Percentiles rank a stretch among this genome's conserved stretches.
Evolutionary conservation across 345 rosid species (phyloP).

Genomic region (Fremontodendron californicum): DNA sequence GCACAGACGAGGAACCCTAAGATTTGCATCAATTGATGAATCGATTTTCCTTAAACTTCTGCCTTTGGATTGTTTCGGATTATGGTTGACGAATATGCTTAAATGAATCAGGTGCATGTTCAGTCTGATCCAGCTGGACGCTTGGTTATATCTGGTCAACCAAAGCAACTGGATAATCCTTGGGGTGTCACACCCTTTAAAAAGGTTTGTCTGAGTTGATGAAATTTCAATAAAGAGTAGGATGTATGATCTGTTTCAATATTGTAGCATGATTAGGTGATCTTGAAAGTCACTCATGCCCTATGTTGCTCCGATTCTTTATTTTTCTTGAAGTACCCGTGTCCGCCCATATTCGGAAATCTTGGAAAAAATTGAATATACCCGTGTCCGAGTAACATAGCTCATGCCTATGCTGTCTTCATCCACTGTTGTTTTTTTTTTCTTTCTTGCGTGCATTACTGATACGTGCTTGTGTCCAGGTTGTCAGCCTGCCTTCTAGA

Average conservation of each 20-base stretch:
- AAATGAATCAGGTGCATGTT: slow-evolving; percentile 53
- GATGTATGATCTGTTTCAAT: background rate
- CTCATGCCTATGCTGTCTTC: background rate
- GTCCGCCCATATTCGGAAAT: no score
- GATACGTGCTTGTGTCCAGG: slow-evolving; percentile 27
- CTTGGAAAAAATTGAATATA: no score
- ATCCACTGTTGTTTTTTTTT: background rate
- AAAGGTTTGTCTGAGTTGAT: slow-evolving; percentile 39
- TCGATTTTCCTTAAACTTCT: background rate
- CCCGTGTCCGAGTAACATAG: no score
- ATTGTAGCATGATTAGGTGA: background rate
- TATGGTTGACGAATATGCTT: background rate
- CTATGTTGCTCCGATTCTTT: no score
- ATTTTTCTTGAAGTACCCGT: no score
- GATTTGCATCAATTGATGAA: background rate
- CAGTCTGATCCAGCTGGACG: slow-evolving; percentile 79
- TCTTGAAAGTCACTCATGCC: background rate
- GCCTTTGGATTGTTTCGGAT: background rate
- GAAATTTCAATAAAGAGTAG: background rate
- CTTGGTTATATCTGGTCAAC: slow-evolving; percentile 64
- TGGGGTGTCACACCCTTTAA: slow-evolving; percentile 68
- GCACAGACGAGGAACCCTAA: background rate
- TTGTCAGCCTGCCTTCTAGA: slow-evolving; percentile 59
- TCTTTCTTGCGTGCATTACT: background rate
- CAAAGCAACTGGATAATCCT: slow-evolving; percentile 57